Base-by-base conservation (phyloP, 2,329 filamentous ascomycete genomes). In the Aureobasidium zeae region DNA sequence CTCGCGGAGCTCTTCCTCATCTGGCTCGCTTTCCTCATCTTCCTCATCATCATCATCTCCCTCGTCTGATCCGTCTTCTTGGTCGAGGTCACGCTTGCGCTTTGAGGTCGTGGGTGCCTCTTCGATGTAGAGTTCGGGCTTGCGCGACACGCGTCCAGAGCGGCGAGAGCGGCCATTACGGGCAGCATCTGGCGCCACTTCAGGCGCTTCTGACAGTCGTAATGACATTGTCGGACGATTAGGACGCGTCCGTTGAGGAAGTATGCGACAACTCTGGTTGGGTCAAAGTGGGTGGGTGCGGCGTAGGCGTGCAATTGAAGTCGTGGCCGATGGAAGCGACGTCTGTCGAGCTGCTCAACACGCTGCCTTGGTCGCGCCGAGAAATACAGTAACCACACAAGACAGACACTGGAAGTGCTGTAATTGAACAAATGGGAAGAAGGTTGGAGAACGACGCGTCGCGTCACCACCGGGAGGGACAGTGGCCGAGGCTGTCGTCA, bases 1-100 rank as follows among this genome's bases (percentile, higher is more conserved):
- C 48, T 68, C 69, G 47, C 63, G 63, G 15, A 69, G 38, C 56
- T 72, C 70, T 51, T 74, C 71, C 53, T 72, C 70, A 33, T 68
- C 67, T 12, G 69, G 61, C 45, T 61, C 61, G 16, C 46, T 50
- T 9, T 55, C 57, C 24, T 62, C 57, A 9, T 65, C 60, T 4
- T 64, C 60, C 16, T 58, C 59, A 21, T 58, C 55, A n/a, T 53
- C 53, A 3, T 53, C 54, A 6, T 60, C 52, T 26, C 51, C 58
- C 11, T 58, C 51, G 4, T 54, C 50, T 19, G 58, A 52, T 19
- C 52, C 48, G n/a, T 51, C 53, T 5, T 61, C 59, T n/a, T 54
- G 53, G 21, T 52, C 56, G 11, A 63, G 58, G 26, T 56, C 60
- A 33, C 58, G 55, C 57, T 76, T 76, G 49, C 72, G 68, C 57